phyloP scores from a whole-genome alignment of 73 alveolate genomes.

The Paramecium sexaurelia region DNA sequence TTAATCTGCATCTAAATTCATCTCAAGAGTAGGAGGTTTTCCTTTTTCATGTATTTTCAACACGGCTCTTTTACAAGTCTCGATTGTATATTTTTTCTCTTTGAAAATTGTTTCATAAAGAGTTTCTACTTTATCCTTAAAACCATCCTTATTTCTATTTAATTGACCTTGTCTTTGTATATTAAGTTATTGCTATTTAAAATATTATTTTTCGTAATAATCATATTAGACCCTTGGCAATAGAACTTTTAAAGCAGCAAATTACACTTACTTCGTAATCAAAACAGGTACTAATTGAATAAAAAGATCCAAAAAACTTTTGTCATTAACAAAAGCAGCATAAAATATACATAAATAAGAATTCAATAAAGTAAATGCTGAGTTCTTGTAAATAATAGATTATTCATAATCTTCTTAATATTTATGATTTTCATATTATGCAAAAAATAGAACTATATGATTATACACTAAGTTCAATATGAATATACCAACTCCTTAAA shows the following conservation, averaged over 20 bases:
- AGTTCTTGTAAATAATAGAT: slow-evolving; percentile 56
- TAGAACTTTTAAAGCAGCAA: background rate
- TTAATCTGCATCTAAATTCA: slow-evolving; percentile 57
- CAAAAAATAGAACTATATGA: slow-evolving; percentile 7
- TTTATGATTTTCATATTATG: slow-evolving; percentile 60
- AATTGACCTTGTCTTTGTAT: background rate
- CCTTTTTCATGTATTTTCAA: slow-evolving; percentile 33
- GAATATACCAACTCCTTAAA: slow-evolving; percentile 52
- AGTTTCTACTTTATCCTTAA: background rate
- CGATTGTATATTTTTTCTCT: background rate
- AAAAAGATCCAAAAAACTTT: background rate
- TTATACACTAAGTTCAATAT: slow-evolving; percentile 38
- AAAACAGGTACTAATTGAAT: slow-evolving; percentile 57
- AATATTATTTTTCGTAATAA: background rate
- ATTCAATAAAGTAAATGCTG: slow-evolving; percentile 58
- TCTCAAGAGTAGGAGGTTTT: slow-evolving; percentile 24
- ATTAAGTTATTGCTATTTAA: background rate
- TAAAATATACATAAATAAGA: slow-evolving; percentile 54
- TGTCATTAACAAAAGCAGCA: slow-evolving; percentile 14
- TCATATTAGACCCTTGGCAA: background rate
- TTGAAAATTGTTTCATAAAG: background rate
- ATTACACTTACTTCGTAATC: slow-evolving; percentile 31
- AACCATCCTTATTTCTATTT: background rate
- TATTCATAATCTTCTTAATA: slow-evolving; percentile 43
- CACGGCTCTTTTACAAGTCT: slow-evolving; percentile 29